phyloP scores from a whole-genome alignment of 2,329 filamentous ascomycete species.

The Dryadomyces quercus-mongolicae region DNA sequence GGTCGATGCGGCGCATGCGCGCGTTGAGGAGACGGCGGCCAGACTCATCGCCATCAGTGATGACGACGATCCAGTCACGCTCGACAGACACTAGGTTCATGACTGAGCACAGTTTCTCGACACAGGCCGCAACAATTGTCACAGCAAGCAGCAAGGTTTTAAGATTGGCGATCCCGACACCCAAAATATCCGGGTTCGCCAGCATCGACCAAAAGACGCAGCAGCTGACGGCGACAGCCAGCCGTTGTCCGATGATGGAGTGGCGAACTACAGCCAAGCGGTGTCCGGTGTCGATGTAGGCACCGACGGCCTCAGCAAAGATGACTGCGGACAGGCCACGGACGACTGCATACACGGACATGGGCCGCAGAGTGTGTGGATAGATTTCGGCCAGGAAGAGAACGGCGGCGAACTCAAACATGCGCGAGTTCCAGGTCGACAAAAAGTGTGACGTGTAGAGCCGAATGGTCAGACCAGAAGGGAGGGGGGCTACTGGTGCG shows the following conservation, averaged over 20 bases:
- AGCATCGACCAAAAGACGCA: constrained; percentile 27
- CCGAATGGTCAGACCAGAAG: constrained; percentile 6
- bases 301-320: constrained; percentile 46
- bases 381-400: constrained; percentile 45
- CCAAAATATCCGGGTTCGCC: not conserved
- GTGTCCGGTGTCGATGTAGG: constrained; percentile 42
- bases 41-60: constrained; percentile 27
- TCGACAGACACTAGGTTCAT: constrained; percentile 59
- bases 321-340: constrained; percentile 45
- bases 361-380: constrained; percentile 47
- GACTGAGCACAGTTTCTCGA: constrained; percentile 55
- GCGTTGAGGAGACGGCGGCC: constrained; percentile 30
- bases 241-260: constrained; percentile 34
- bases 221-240: constrained; percentile 35
- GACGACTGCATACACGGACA: constrained; percentile 56
- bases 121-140: constrained; percentile 40
- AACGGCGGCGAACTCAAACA: constrained; percentile 52
- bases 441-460: constrained; percentile 49
- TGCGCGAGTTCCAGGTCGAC: constrained; percentile 51
- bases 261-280: constrained; percentile 36
- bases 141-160: not conserved
- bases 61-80: constrained; percentile 53
- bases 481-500: not conserved
- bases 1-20: constrained; percentile 44
- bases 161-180: no score